These are phyloP conservation scores for Saccharum hybrid DNA, from an alignment of 202 grass and related monocot genomes.

Conservation along the genomic window DNA sequence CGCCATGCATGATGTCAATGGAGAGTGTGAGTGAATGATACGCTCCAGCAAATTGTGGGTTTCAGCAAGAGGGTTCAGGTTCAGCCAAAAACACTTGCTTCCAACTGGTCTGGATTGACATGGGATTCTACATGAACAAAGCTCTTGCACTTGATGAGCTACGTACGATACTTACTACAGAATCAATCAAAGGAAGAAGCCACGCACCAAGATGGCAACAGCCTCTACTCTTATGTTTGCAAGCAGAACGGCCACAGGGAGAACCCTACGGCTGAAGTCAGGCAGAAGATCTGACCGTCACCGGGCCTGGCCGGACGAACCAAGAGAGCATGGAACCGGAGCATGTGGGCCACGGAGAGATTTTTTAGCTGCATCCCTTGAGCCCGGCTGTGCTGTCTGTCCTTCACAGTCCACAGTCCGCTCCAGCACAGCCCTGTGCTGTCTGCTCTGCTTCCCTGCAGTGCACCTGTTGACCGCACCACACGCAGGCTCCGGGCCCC, in stretches of 20 bases:
- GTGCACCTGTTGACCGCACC: conserved; percentile 52
- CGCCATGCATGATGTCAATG: neutral
- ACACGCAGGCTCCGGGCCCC: neutral
- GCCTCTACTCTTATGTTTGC: neutral
- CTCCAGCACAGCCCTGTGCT: neutral
- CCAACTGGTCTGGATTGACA: neutral
- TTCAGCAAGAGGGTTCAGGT: neutral
- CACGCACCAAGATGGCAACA: no score
- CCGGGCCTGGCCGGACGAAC: neutral
- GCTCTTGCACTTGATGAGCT: neutral
- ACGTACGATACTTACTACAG: neutral
- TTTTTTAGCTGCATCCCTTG: conserved; percentile 17
- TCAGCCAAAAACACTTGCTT: neutral
- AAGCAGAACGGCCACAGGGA: neutral
- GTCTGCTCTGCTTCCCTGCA: conserved; percentile 9
- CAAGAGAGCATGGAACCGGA: conserved; percentile 29
- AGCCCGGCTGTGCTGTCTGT: conserved; percentile 36
- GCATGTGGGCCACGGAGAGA: conserved; percentile 39
- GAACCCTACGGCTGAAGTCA: neutral
- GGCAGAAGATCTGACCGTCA: neutral
- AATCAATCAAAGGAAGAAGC: neutral
- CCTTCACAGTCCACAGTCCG: conserved; percentile 18
- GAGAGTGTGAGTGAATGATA: neutral
- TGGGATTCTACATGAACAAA: conserved; percentile 21
- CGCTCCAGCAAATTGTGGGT: neutral